A percentile compares a stretch with the other conserved stretches of the same genome.
These are phyloP conservation scores for Tetrahymena elliotti DNA, from an alignment of 73 alveolate species.

Conservation along the genomic window DNA sequence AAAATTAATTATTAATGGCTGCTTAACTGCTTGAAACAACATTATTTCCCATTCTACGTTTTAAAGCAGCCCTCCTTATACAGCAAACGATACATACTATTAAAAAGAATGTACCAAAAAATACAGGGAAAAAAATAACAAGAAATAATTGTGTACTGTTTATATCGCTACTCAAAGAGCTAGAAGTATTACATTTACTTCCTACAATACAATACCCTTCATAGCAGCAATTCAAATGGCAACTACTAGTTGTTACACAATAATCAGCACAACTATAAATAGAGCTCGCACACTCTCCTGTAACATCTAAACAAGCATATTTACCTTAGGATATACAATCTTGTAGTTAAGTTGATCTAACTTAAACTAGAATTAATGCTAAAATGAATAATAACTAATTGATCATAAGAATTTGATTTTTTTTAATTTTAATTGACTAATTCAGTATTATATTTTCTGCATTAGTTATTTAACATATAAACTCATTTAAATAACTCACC, in stretches of 20 bases:
- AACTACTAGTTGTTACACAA: background rate
- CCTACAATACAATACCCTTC: background rate
- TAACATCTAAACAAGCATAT: background rate
- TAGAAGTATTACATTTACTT: background rate
- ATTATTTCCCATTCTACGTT: background rate
- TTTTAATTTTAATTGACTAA: no score
- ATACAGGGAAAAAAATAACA: background rate
- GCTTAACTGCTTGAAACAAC: background rate
- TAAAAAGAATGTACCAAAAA: background rate
- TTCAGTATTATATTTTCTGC: no score
- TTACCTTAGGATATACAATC: background rate
- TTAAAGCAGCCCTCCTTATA: background rate
- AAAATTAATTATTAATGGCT: background rate
- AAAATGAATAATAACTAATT: background rate
- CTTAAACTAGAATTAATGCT: background rate
- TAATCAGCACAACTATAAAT: background rate
- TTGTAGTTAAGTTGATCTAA: no score
- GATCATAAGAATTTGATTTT: no score
- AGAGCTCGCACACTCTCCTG: background rate
- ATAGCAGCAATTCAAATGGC: background rate
- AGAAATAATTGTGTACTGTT: background rate
- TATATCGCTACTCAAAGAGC: background rate
- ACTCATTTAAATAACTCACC: no score
- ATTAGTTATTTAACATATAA: no score
- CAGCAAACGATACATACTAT: no score